phyloP scores from a whole-genome alignment of 2,329 filamentous ascomycete species.

The Mariannaea sp. region DNA sequence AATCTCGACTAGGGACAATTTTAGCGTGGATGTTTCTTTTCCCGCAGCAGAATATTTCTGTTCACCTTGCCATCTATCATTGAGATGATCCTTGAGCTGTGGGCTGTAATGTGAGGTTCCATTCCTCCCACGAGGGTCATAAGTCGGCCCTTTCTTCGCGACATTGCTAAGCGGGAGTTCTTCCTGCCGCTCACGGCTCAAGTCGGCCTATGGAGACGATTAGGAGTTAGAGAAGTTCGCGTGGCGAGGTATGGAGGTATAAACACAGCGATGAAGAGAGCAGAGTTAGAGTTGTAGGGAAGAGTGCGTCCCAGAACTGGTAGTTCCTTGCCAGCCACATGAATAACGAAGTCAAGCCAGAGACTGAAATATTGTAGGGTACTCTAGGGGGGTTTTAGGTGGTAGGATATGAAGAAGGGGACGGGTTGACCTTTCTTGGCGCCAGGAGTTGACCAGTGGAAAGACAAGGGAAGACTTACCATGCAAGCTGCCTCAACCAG shows the following conservation, averaged over 20 bases:
- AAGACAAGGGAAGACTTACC: slow-evolving; percentile 22
- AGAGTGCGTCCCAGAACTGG: no score
- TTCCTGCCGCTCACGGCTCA: slow-evolving; percentile 31
- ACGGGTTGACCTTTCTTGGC: not conserved
- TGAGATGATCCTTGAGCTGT: slow-evolving; percentile 4
- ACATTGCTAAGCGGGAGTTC: slow-evolving; percentile 30
- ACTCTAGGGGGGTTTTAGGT: no score
- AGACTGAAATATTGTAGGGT: no score
- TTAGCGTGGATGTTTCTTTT: not conserved
- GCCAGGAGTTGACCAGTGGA: not conserved
- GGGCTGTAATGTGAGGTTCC: slow-evolving; percentile 10
- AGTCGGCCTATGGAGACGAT: slow-evolving; percentile 30
- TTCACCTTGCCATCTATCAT: slow-evolving; percentile 22
- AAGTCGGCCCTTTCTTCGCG: slow-evolving; percentile 19
- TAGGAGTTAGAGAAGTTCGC: no score
- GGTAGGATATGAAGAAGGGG: not conserved
- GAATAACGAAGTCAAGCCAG: no score
- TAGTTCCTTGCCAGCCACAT: no score
- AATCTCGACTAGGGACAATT: slow-evolving; percentile 9
- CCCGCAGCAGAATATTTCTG: not conserved
- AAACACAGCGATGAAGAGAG: no score
- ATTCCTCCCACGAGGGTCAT: slow-evolving; percentile 18
- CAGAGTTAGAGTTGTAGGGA: no score
- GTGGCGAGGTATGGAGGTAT: no score
- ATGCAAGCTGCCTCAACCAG: slow-evolving; percentile 20